A percentile compares a stretch with the other conserved stretches of the same genome.
phyloP scores from a whole-genome alignment of 1,284 basidiomycete genomes.

The Ganoderma boninense region DNA sequence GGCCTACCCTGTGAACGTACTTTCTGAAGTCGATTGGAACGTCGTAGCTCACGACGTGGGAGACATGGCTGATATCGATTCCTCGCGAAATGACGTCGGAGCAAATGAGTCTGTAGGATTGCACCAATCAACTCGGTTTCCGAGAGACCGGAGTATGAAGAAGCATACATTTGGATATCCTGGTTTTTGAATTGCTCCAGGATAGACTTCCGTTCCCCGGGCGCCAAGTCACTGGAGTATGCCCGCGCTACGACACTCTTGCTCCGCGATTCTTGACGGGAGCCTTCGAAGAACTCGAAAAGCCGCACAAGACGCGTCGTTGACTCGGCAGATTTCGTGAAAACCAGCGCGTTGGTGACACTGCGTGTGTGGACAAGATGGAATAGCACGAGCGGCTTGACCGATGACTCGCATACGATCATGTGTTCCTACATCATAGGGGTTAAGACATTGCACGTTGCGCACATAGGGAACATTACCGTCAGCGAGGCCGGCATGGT shows the following conservation, averaged over 20 bases:
- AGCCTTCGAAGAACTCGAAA: constrained; percentile 83
- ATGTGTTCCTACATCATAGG: constrained; percentile 79
- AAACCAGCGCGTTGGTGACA: constrained; percentile 84
- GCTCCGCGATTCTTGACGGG: constrained; percentile 41
- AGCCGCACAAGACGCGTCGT: constrained; percentile 85
- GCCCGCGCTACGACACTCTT: constrained; percentile 60
- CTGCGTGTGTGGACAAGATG: constrained; percentile 76
- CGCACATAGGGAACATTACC: constrained; percentile 49
- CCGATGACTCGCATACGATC: constrained; percentile 79
- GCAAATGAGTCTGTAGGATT: constrained; percentile 77
- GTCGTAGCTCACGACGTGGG: constrained; percentile 95
- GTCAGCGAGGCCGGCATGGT: constrained; percentile 82
- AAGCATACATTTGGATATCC: constrained; percentile 84
- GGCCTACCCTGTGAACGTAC: constrained; percentile 95
- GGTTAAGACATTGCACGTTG: background rate
- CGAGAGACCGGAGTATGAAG: background rate
- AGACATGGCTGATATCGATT: constrained; percentile 93
- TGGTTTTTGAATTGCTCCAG: constrained; percentile 85
- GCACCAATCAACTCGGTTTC: background rate
- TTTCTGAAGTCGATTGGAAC: constrained; percentile 97
- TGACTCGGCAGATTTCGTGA: constrained; percentile 96
- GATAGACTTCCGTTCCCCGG: constrained; percentile 78
- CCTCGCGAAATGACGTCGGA: constrained; percentile 97
- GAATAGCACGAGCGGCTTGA: constrained; percentile 93
- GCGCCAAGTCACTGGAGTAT: constrained; percentile 90